Evolutionary conservation across 805 yeast genomes (phyloP), one percentile per base, ranked within the genome.

Genomic region (Candida adriatica): DNA sequence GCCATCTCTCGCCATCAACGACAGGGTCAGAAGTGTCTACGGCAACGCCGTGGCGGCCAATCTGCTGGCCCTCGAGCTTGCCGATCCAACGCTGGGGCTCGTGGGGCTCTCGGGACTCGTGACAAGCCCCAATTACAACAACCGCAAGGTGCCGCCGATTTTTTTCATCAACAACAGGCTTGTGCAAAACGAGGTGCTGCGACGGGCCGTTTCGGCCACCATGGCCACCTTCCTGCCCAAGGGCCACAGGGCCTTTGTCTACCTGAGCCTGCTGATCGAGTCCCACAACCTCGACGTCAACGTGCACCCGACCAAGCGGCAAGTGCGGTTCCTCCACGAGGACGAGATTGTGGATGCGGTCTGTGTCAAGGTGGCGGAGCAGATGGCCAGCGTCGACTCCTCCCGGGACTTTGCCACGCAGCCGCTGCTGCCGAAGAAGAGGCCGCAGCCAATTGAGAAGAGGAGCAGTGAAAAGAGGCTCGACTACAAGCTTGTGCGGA

Each of bases 281-380:
- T 83, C 96, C 1, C 59, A 58, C 20, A 77, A 79, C 38, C 66
- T 92, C 6, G 98, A 92, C 53, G 97, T 92, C 11, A 92, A 92
- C 51, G 79, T 92, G 10, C 98, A 92, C 51, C 98, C 98, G 0
- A 90, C 97, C 0, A 92, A 92, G 46, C 68, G 90, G 37, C 96
- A 90, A 47, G 96, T 92, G 3, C 55, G 94, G 26, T 87, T 92
- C 51, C 59, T 92, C 21, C 57, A 75, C 52, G 96, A 92, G 46
- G 92, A 81, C 27, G 96, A 88, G 49, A 86, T 92, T 14, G 70
- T 84, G 8, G 86, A 78, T 24, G 45, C 49, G 21, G 64, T 88
- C 2, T 64, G 79, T 19, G 53, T 56, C 0, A 45, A 55, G 5
- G 49, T 87, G 1, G 78, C 75, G 34, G 59, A 55, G 4, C 51